Base-by-base conservation (phyloP, 2,329 filamentous ascomycete species). In the Ramularia endophylla region DNA sequence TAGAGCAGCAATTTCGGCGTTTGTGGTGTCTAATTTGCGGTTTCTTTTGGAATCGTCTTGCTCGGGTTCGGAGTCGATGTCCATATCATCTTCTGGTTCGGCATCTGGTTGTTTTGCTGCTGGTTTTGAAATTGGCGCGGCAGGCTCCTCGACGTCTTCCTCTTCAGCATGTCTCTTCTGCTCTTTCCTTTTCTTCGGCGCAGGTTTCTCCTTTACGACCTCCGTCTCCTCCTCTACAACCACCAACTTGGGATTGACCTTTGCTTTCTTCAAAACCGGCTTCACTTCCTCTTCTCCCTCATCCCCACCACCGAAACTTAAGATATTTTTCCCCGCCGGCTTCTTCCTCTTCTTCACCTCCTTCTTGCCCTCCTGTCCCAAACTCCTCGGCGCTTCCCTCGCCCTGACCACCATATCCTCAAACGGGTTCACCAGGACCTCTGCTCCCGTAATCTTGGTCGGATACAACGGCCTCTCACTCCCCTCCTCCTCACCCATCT, bases 391-490 rank as follows among this genome's bases (percentile, higher is more conserved):
- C 13, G 78, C 77, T 29, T 77, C 70, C 41, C 75, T 74, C 36
- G 75, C 72, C 53, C 81, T 74, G 68, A 79, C 85, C 55, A 80
- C 77, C 83, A 92, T 88, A 56, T 85, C 85, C 36, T 83, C 77
- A 46, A 90, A 94, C 0, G 85, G 85, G 57, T 92, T 92, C 35
- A 88, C 78, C 49, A 92, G 62, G 15, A 94, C 79, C 62, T 92
- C 85, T 19, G 85, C 70, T 15, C 73, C 70, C 3, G 78, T 80
- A 44, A 98, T 81, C 63, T 81, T 88, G 27, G 87, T 78, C 0
- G 90, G 83, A 62, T 95, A 98, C 36, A 94, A 66, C 2, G 90
- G 90, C 47, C 87, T 75, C 50, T 97, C 90, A 5, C 78, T 81
- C 12, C 81, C 83, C 40, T 87, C 82, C 9, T 41, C 50, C n/a